Conservation (phyloP, 208 protist species). For the Naegleria lovaniensis region DNA sequence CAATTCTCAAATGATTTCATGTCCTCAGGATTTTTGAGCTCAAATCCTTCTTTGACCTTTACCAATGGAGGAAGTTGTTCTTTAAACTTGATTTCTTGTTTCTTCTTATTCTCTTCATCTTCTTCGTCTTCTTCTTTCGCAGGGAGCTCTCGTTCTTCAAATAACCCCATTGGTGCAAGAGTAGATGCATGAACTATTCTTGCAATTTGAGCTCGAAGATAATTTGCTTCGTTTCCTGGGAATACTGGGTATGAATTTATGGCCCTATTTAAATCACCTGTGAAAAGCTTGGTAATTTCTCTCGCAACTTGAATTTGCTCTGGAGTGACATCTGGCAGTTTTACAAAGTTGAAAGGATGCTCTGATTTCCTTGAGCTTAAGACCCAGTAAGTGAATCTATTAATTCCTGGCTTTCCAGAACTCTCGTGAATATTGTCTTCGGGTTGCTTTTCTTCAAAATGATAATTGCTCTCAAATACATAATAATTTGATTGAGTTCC, state of each 20-base stretch:
- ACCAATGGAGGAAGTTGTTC: slow-evolving; percentile 67
- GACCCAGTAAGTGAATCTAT: slow-evolving; percentile 81
- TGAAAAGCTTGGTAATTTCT: slow-evolving; percentile 74
- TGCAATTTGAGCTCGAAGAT: slow-evolving; percentile 82
- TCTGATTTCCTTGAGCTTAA: slow-evolving; percentile 35
- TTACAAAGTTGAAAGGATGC: slow-evolving; percentile 60
- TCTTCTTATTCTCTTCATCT: slow-evolving; percentile 38
- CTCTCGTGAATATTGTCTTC: slow-evolving; percentile 37
- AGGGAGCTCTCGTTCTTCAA: slow-evolving; percentile 67
- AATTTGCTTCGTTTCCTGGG: slow-evolving; percentile 75
- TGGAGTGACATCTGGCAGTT: slow-evolving; percentile 83
- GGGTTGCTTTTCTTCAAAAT: background rate
- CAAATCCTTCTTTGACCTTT: slow-evolving; percentile 56
- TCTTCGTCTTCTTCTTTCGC: slow-evolving; percentile 75
- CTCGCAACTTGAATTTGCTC: slow-evolving; percentile 76
- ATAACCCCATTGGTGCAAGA: slow-evolving; percentile 71
- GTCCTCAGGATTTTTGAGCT: slow-evolving; percentile 58
- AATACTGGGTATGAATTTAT: slow-evolving; percentile 76
- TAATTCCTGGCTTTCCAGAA: slow-evolving; percentile 67
- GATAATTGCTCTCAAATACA: slow-evolving; percentile 48
- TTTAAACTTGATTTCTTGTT: slow-evolving; percentile 62
- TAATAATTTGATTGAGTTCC: slow-evolving; percentile 70
- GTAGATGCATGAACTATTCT: slow-evolving; percentile 77
- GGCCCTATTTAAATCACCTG: slow-evolving; percentile 67
- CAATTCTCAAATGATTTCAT: slow-evolving; percentile 55